Percentiles rank a stretch among this genome's conserved stretches.
phyloP scores from a whole-genome alignment of 371 early-diverging fungal genomes.

The Neoconidiobolus thromboides region DNA sequence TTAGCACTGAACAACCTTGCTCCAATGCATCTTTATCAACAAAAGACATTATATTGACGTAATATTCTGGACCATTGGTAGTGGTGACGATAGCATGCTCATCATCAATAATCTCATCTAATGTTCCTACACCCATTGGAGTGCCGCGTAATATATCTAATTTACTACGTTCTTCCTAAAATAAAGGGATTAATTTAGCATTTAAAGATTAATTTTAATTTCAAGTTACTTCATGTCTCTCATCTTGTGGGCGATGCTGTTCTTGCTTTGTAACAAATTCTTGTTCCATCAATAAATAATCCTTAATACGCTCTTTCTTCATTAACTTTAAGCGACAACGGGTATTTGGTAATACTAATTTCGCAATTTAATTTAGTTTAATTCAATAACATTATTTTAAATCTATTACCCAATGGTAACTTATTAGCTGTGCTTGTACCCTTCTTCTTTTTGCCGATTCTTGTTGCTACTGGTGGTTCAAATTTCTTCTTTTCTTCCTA shows the following conservation, averaged over 20 bases:
- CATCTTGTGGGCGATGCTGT: conserved; percentile 77
- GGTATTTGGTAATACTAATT: conserved; percentile 82
- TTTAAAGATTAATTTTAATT: neutral
- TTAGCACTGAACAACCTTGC: conserved; percentile 94
- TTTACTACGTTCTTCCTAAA: conserved; percentile 71
- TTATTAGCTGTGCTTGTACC: conserved; percentile 87
- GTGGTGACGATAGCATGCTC: conserved; percentile 99
- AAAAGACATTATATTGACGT: conserved; percentile 95
- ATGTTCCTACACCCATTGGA: conserved; percentile 96
- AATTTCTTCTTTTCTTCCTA: conserved; percentile 90
- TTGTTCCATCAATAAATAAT: conserved; percentile 92
- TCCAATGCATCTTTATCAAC: conserved; percentile 98
- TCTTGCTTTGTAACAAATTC: conserved; percentile 98
- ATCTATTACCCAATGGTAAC: conserved; percentile 61
- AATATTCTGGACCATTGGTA: conserved; percentile 93
- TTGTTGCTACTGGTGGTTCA: conserved; percentile 96
- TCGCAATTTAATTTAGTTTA: neutral
- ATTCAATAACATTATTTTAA: neutral
- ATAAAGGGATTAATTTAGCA: neutral
- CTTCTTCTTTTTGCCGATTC: conserved; percentile 93
- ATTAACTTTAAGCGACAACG: conserved; percentile 92
- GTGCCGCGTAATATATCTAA: conserved; percentile 98
- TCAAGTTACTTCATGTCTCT: conserved; percentile 16
- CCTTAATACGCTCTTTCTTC: conserved; percentile 93
- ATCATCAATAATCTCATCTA: conserved; percentile 99